These are phyloP conservation scores for Moelleriella libera DNA, from an alignment of 2,329 filamentous ascomycete genomes.

Conservation along the genomic window DNA sequence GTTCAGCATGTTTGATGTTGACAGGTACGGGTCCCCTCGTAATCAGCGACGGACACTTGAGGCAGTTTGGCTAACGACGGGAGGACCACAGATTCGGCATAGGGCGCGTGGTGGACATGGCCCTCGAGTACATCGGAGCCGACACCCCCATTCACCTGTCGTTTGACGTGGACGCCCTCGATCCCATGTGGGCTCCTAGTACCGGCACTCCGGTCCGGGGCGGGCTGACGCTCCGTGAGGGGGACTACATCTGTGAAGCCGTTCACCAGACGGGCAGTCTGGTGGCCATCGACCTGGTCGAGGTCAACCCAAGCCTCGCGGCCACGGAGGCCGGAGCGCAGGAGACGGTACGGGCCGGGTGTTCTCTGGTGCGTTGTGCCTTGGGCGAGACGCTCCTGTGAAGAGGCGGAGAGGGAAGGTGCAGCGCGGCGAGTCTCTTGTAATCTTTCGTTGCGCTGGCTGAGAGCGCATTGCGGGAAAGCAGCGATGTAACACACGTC, in stretches of 20 bases:
- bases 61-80: no score
- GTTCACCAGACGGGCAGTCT: constrained; percentile 69
- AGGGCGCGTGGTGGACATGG: constrained; percentile 93
- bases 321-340: constrained; percentile 50
- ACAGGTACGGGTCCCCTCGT: constrained; percentile 48
- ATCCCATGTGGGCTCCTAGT: constrained; percentile 91
- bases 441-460: background rate
- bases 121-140: constrained; percentile 83
- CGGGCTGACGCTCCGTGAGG: constrained; percentile 84
- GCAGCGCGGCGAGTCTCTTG: background rate
- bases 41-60: no score
- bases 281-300: constrained; percentile 68
- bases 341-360: constrained; percentile 82
- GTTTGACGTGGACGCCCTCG: constrained; percentile 92
- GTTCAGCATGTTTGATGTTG: constrained; percentile 97
- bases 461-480: constrained; percentile 1
- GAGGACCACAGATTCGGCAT: constrained; percentile 63
- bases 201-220: constrained; percentile 92
- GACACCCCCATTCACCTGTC: constrained; percentile 96
- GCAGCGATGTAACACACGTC: no score
- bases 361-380: constrained; percentile 81
- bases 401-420: background rate
- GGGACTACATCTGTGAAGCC: constrained; percentile 89
- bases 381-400: constrained; percentile 81
- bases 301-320: constrained; percentile 64